Conservation (phyloP, 139 green algal genomes). For the Chlorella vulgaris region DNA sequence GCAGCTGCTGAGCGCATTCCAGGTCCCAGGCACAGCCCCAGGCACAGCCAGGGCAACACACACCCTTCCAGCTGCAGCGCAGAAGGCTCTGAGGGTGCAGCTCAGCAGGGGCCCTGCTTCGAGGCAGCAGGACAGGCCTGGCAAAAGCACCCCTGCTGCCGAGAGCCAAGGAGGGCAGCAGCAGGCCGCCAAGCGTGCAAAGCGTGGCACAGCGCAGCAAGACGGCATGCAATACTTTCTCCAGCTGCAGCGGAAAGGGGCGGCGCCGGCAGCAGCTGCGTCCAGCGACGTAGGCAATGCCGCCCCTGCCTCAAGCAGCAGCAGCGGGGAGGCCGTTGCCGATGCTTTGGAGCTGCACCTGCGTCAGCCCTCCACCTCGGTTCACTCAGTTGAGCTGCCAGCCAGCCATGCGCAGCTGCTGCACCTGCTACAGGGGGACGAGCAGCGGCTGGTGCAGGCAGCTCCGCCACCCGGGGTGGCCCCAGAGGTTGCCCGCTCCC, state of each 20-base stretch:
- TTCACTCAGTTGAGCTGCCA: conserved; percentile 39
- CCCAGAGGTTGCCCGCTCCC: conserved; percentile 6
- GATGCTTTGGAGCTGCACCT: not conserved
- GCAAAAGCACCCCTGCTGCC: not conserved
- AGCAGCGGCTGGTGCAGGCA: conserved; percentile 3
- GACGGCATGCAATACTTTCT: conserved; percentile 37
- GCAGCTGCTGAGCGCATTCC: conserved; percentile 6
- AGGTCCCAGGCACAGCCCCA: not conserved
- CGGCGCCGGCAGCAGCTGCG: not conserved
- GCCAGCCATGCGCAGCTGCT: conserved; percentile 32
- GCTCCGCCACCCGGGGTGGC: not conserved
- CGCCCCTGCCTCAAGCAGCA: conserved; percentile 4
- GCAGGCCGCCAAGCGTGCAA: conserved; percentile 1
- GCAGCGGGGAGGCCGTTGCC: not conserved
- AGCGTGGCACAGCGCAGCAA: not conserved
- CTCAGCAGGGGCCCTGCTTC: not conserved
- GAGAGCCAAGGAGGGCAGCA: not conserved
- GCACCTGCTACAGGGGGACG: conserved; percentile 24
- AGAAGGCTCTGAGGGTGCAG: not conserved
- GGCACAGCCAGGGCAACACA: not conserved
- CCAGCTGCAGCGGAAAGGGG: conserved; percentile 19
- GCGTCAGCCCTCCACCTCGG: not conserved
- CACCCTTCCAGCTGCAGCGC: not conserved
- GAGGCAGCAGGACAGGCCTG: too few relatives aligned
- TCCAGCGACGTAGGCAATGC: not conserved